Evolutionary conservation across 306 rosid genomes (phyloP).

Genomic region (Acacia confusa): DNA sequence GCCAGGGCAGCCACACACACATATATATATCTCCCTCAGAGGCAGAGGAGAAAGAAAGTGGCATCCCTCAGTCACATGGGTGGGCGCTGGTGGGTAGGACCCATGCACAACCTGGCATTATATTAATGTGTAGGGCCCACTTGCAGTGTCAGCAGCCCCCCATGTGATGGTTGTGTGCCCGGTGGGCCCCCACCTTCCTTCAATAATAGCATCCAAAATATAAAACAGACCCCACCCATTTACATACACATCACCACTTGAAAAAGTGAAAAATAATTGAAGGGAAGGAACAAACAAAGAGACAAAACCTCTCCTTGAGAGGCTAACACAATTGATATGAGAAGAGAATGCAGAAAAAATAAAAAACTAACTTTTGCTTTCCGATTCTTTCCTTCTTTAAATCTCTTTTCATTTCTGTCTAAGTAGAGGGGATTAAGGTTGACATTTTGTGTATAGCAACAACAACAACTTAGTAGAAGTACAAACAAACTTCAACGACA

Average conservation of each 20-base stretch:
- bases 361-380: constrained; percentile 33
- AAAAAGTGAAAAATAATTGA: constrained; percentile 24
- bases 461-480: constrained; percentile 39
- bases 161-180: constrained; percentile 57
- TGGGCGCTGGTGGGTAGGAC: constrained; percentile 49
- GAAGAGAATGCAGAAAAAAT: not conserved
- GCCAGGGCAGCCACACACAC: too few relatives aligned
- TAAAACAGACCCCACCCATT: constrained; percentile 34
- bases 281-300: constrained; percentile 16
- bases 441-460: constrained; percentile 37
- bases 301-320: constrained; percentile 39
- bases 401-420: constrained; percentile 44
- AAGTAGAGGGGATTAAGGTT: constrained; percentile 33
- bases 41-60: constrained; percentile 26
- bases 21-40: not conserved
- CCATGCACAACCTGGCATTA: constrained; percentile 57
- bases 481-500: constrained; percentile 36
- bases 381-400: constrained; percentile 40
- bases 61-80: constrained; percentile 82
- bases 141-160: constrained; percentile 63
- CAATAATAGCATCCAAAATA: constrained; percentile 39
- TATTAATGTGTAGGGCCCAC: constrained; percentile 50
- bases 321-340: not conserved
- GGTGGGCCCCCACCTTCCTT: constrained; percentile 41
- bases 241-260: not conserved